phyloP scores from a whole-genome alignment of 768 basidiomycete genomes.

The Pholiota conissans region DNA sequence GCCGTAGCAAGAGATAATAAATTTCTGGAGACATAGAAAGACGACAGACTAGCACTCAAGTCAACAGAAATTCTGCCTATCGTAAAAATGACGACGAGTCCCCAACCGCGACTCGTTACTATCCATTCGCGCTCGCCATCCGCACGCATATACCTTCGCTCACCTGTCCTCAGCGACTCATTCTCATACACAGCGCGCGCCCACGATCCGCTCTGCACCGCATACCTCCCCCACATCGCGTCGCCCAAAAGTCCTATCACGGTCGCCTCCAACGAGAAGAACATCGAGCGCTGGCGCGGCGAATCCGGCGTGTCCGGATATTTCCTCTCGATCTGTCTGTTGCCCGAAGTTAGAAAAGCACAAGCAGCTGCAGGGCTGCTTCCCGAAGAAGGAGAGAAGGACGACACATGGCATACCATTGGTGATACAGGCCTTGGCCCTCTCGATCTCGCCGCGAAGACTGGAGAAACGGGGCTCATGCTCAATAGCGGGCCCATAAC shows the following conservation, averaged over 20 bases:
- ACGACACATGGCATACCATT: conserved; percentile 12
- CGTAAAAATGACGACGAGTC: background rate
- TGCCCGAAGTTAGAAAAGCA: conserved; percentile 8
- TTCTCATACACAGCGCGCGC: conserved; percentile 17
- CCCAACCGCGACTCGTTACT: conserved; percentile 9
- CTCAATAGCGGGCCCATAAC: conserved; percentile 18
- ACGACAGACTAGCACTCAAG: background rate
- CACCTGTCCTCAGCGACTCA: conserved; percentile 16
- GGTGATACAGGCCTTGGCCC: conserved; percentile 18
- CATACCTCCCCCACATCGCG: conserved; percentile 15
- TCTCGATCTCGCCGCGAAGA: conserved; percentile 12
- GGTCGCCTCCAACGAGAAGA: conserved; percentile 15
- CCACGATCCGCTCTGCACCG: conserved; percentile 18
- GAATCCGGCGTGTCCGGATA: conserved; percentile 12
- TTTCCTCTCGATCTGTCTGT: conserved; percentile 16
- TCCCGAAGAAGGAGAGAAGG: background rate
- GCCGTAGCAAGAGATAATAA: background rate
- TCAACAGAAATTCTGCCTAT: background rate
- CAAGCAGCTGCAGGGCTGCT: background rate
- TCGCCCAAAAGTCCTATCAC: conserved; percentile 15
- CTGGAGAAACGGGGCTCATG: conserved; percentile 21
- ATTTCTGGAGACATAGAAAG: background rate
- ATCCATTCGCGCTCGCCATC: conserved; percentile 14
- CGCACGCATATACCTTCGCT: conserved; percentile 19
- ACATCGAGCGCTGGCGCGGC: conserved; percentile 15